Conservation (phyloP, 2,329 filamentous ascomycete genomes). For the Claviceps purpurea region DNA sequence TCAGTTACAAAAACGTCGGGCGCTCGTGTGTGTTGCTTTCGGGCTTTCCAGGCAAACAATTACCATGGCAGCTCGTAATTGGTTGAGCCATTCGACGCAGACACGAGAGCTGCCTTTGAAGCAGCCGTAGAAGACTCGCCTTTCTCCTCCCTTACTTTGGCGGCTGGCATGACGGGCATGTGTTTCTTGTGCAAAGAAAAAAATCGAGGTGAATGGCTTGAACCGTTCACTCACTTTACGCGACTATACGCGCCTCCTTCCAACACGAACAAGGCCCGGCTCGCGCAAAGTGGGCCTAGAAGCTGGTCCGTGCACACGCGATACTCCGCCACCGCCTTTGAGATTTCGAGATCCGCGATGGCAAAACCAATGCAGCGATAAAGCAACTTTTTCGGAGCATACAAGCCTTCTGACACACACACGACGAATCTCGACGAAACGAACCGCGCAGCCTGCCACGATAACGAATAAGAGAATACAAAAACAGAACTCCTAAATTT, state of each 20-base stretch:
- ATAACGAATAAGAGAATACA: background rate
- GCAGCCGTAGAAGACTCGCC: constrained; percentile 50
- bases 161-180: constrained; percentile 35
- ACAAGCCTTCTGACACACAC: background rate
- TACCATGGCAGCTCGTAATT: constrained; percentile 74
- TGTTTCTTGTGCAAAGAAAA: background rate
- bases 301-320: constrained; percentile 17
- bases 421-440: background rate
- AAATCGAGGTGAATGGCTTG: constrained; percentile 8
- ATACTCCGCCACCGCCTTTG: constrained; percentile 15
- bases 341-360: constrained; percentile 5
- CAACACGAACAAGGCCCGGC: background rate
- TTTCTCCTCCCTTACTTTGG: constrained; percentile 31
- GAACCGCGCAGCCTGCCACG: background rate
- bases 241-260: constrained; percentile 21
- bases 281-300: background rate
- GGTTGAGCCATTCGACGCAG: constrained; percentile 33
- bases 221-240: constrained; percentile 20
- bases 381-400: constrained; percentile 7
- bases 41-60: background rate
- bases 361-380: constrained; percentile 5
- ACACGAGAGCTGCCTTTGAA: constrained; percentile 40
- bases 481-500: background rate
- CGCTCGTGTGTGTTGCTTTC: too few species aligned
- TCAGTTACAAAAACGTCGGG: background rate